Evolutionary conservation across 2,329 filamentous ascomycete genomes (phyloP), one percentile per base, ranked within the genome.

Genomic region (Sporothrix curviconia): DNA sequence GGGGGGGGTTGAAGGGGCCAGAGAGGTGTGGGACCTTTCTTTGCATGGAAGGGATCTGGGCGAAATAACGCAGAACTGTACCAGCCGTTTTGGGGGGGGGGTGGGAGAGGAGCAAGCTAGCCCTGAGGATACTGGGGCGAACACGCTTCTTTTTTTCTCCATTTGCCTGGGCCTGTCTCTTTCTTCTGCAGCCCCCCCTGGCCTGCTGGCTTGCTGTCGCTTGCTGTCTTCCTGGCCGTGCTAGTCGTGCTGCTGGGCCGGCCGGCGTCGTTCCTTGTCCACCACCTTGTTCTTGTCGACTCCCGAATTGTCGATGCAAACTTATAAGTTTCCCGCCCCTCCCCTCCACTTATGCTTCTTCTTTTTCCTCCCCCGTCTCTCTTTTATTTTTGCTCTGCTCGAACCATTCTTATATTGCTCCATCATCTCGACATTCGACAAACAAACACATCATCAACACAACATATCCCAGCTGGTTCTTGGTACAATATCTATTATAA

Each of bases 261-360:
- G 62, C 64, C 55, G 22, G 24, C 61, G 60, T 72, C 72, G 72
- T 73, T 72, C 69, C 70, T 36, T 34, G 34, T n/a, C n/a, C n/a
- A n/a, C 70, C 50, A 56, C 61, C 63, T 64, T 65, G 34, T 25
- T 12, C 14, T 43, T 14, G n/a, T 63, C 64, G 69, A 68, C 69
- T 72, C 71, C 71, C 70, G 71, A 71, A 64, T n/a, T 66, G 49
- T 67, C 67, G 66, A 66, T 68, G 67, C 69, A 71, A 74, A 74
- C 72, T 73, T 76, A 61, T 60, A 77, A 71, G 70, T 39, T 70
- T 67, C 72, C 70, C 70, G 68, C 64, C 66, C 67, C 69, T 52
- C 70, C 67, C 67, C 66, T 66, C 61, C 42, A 49, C 25, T 24
- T 57, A 57, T 39, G 14, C 24, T 8, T 30, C 32, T 49, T 28